phyloP scores from a whole-genome alignment of 2,329 filamentous ascomycete genomes.

The Curvularia hawaiiensis region DNA sequence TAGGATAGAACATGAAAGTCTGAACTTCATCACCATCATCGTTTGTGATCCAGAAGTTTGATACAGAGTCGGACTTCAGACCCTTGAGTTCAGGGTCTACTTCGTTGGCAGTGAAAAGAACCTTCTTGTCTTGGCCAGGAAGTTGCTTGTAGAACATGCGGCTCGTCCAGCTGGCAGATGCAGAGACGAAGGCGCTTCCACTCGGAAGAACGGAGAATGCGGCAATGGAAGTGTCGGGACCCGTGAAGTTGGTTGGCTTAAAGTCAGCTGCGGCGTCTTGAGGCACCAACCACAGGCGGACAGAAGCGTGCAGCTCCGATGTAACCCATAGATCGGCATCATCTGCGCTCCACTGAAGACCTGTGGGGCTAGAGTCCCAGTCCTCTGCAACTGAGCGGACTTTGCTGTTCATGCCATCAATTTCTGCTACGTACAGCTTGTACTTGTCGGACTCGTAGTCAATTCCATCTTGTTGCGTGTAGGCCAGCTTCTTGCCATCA shows the following conservation, averaged over 20 bases:
- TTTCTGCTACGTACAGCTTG: slow-evolving; percentile 50
- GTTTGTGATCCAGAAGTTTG: slow-evolving; percentile 73
- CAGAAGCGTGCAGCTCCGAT: slow-evolving; percentile 39
- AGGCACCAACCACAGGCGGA: slow-evolving; percentile 63
- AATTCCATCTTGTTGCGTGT: slow-evolving; percentile 71
- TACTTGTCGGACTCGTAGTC: slow-evolving; percentile 79
- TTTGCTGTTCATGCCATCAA: slow-evolving; percentile 36
- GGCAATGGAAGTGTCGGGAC: slow-evolving; percentile 43
- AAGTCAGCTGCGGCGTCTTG: slow-evolving; percentile 61
- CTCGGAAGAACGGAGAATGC: slow-evolving; percentile 63
- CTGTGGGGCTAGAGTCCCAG: slow-evolving; percentile 42
- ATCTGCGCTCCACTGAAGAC: slow-evolving; percentile 37
- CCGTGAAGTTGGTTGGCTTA: slow-evolving; percentile 51
- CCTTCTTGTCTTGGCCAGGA: slow-evolving; percentile 40
- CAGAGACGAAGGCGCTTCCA: slow-evolving; percentile 55
- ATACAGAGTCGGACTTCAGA: slow-evolving; percentile 64
- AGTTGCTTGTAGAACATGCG: slow-evolving; percentile 40
- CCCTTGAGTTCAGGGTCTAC: slow-evolving; percentile 70
- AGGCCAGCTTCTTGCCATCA: slow-evolving; percentile 72
- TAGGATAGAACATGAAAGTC: slow-evolving; percentile 68
- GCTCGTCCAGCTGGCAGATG: slow-evolving; percentile 39
- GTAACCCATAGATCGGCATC: slow-evolving; percentile 40
- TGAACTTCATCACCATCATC: slow-evolving; percentile 64
- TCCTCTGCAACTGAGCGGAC: slow-evolving; percentile 38
- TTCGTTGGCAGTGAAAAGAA: slow-evolving; percentile 65